Conservation (phyloP, 352 stramenopile species). For the Synura sp. region DNA sequence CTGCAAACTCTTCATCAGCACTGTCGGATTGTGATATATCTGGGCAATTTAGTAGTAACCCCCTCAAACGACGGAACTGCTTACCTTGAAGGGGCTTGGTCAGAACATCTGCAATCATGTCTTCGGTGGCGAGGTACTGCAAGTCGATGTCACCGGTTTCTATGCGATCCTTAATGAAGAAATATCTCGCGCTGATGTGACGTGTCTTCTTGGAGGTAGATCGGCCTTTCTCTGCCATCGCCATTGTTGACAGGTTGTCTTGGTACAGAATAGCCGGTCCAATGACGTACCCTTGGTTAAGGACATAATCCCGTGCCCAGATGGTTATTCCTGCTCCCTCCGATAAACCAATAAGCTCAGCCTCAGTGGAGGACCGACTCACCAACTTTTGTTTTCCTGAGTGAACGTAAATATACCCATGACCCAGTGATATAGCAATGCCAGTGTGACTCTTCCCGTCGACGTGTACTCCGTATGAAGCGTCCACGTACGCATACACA, state of each 20-base stretch:
- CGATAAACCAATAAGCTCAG: not conserved
- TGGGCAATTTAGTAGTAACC: no score
- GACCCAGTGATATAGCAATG: not conserved
- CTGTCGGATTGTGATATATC: no score
- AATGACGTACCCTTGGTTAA: no score
- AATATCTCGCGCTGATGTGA: conserved; percentile 17
- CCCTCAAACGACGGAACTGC: no score
- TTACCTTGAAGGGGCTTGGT: no score
- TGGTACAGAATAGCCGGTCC: no score
- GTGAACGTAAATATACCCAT: not conserved
- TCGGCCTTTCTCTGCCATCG: not conserved
- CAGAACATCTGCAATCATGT: no score
- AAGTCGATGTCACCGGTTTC: no score
- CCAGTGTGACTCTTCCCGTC: conserved; percentile 13
- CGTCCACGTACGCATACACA: conserved; percentile 1
- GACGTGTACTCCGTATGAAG: not conserved
- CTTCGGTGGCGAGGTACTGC: no score
- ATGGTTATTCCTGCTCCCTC: no score
- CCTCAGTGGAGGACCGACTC: not conserved
- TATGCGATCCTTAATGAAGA: conserved; percentile 24
- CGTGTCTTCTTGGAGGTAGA: not conserved
- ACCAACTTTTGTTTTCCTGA: conserved; percentile 6
- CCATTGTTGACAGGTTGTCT: not conserved
- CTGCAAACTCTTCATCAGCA: no score
- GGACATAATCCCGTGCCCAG: no score